Evolutionary conservation across 2,329 filamentous ascomycete species (phyloP), one percentile per base, ranked within the genome.

Genomic region (Penicillium sp.): DNA sequence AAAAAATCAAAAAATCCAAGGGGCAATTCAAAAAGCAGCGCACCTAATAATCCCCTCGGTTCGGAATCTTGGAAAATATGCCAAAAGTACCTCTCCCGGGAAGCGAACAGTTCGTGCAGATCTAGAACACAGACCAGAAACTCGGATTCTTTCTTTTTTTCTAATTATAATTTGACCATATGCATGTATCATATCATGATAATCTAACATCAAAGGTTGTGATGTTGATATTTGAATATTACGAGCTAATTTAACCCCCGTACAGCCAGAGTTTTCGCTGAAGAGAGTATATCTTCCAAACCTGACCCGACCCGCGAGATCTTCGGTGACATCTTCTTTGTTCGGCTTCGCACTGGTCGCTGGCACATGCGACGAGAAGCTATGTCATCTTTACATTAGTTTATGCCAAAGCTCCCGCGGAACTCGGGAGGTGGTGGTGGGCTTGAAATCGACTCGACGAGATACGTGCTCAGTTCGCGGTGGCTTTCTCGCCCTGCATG

Each of bases 361-460:
- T 61, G 53, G 16, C 60, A 63, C 64, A 64, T 61, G 64, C 45
- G 4, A 35, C 11, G 6, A 50, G 44, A 58, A 45, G 43, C 47
- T 37, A 61, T 66, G 61, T 61, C 58, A 62, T 63, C 45, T 59
- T 49, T 56, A 55, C 57, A 59, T 62, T 63, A 64, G 55, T 52
- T 53, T 48, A 54, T 55, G 49, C 49, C 46, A 58, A 45, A 59
- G 58, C 57, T 63, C 50, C 53, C 52, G 14, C 39, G 56, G 48
- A 50, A 50, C 26, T 32, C 40, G 44, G 50, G 53, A 56, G 51
- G 44, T 55, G 56, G 50, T 60, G 56, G 56, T 59, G 62, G 56
- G 53, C 53, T 55, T 56, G 32, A 8, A 22, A 45, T 54, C 46
- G 37, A 64, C 60, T 61, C 50, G 58, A 59, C 53, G 13, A 56